Percentiles rank a stretch among this genome's conserved stretches.
Evolutionary conservation across 1,139 yeast genomes (phyloP).

Genomic region (Nadsonia commutata): DNA sequence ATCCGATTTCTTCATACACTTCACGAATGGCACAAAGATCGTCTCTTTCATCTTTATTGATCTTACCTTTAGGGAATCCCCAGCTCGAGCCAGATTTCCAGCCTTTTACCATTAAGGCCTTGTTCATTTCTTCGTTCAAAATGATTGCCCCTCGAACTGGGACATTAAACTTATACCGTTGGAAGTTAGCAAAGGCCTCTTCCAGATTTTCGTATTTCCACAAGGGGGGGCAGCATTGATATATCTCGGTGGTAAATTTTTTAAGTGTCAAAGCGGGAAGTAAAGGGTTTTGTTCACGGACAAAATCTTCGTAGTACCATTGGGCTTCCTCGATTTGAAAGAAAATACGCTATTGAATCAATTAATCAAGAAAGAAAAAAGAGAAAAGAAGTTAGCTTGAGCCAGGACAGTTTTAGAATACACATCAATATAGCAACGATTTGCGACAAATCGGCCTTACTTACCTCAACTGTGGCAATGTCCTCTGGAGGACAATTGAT

Average conservation of each 20-base stretch:
- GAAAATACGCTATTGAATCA: slow-evolving; percentile 42
- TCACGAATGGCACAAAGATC: slow-evolving; percentile 90
- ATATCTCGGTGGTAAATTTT: slow-evolving; percentile 55
- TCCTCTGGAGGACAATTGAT: slow-evolving; percentile 90
- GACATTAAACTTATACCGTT: slow-evolving; percentile 72
- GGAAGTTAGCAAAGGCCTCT: slow-evolving; percentile 32
- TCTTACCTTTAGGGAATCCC: slow-evolving; percentile 97
- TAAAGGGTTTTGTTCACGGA: slow-evolving; percentile 56
- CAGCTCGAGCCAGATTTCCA: slow-evolving; percentile 64
- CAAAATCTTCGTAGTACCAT: slow-evolving; percentile 90
- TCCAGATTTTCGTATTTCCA: slow-evolving; percentile 19
- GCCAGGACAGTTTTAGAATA: not conserved
- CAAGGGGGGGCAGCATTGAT: slow-evolving; percentile 54
- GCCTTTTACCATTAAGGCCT: slow-evolving; percentile 71
- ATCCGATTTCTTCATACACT: slow-evolving; percentile 91
- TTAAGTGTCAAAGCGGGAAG: slow-evolving; percentile 73
- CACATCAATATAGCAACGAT: not conserved
- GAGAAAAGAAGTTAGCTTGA: too few species aligned
- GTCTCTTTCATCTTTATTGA: slow-evolving; percentile 84
- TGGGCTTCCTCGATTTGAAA: slow-evolving; percentile 97
- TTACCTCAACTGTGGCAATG: slow-evolving; percentile 55
- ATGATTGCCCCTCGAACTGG: slow-evolving; percentile 96
- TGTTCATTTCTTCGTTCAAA: slow-evolving; percentile 55
- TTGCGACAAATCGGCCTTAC: not conserved
- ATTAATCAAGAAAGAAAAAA: too few species aligned